Evolutionary conservation across 2,329 filamentous ascomycete species (phyloP).

Genomic region (Pseudogymnoascus sp.): DNA sequence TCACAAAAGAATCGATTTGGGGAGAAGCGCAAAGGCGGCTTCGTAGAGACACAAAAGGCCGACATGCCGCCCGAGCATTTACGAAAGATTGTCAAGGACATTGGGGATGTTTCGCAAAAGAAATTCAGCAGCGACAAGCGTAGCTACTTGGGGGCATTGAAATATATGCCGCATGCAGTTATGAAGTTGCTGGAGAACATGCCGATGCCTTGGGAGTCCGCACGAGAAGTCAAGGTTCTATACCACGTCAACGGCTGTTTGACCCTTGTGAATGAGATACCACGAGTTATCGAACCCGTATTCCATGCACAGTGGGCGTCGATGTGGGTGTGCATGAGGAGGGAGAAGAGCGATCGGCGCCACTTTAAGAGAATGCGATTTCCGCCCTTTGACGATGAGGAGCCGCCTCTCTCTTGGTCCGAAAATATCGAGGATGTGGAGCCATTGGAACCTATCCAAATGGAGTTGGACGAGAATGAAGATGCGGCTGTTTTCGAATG

Average conservation of each 20-base stretch:
- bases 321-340: conserved; percentile 98
- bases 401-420: conserved; percentile 93
- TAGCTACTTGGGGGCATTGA: conserved; percentile 91
- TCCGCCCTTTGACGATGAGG: conserved; percentile 96
- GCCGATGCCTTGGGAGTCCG: conserved; percentile 99
- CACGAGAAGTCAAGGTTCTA: conserved; percentile 90
- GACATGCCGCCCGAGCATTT: conserved; percentile 98
- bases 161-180: conserved; percentile 98
- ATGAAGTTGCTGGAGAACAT: conserved; percentile 97
- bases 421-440: conserved; percentile 99
- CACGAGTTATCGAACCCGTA: conserved; percentile 92
- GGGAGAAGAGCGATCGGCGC: conserved; percentile 90
- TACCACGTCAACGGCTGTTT: conserved; percentile 98
- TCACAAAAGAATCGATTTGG: conserved; percentile 86
- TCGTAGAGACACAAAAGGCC: conserved; percentile 95
- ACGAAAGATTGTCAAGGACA: conserved; percentile 96
- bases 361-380: conserved; percentile 99
- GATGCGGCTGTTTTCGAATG: conserved; percentile 88
- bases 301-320: conserved; percentile 99
- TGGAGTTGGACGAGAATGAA: conserved; percentile 93
- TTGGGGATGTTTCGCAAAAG: conserved; percentile 98
- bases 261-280: conserved; percentile 92
- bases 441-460: conserved; percentile 92
- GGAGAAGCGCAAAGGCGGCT: conserved; percentile 93
- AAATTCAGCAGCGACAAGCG: conserved; percentile 98